Evolutionary conservation across 208 protist species (phyloP), one percentile per base, ranked within the genome.

Genomic region (Trypanosoma scelopori): DNA sequence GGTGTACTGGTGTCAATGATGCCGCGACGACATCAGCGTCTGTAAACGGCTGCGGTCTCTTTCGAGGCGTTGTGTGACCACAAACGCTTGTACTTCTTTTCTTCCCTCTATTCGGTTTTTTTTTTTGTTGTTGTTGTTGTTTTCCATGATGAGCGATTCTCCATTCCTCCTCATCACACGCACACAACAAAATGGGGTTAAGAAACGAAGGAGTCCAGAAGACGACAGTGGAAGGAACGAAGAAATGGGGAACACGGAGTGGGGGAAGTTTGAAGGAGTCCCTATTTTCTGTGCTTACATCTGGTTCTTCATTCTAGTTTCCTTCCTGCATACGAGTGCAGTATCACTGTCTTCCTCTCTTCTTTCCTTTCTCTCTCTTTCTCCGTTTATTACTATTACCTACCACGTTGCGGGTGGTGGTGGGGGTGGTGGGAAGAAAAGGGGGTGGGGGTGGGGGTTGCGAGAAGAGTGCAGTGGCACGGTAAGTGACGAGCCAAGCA

Each of bases 1-100:
- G 79, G 84, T 81, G 64, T 23, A 25, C 53, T 50, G 9, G 67
- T 63, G 42, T 70, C 22, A 41, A 71, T 76, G 74, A 81, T 37
- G 48, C 37, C 0, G 41, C 39, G 1, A 72, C 66, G 13, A 22
- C 42, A 0, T 41, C 30, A 12, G 28, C 20, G n/a, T 52, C 58
- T 25, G 18, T 65, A 23, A 57, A 53, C 35, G 41, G 48, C 12
- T 25, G 30, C 32, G 28, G 50, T 28, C 25, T 25, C 47, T 32
- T 37, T 6, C 42, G 55, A 32, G 42, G 55, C 25, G 18, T 60
- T 60, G 35, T 11, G 11, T 60, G 39, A 49, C 13, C 47, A 30
- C 5, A 20, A 13, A 45, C 3, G 5, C 11, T 16, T 25, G 27
- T 5, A 32, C 43, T 47, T 20, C 30, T 35, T 47, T 6, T 25